Evolutionary conservation across 306 rosid genomes (phyloP).

Genomic region (Prunus kanzakura): DNA sequence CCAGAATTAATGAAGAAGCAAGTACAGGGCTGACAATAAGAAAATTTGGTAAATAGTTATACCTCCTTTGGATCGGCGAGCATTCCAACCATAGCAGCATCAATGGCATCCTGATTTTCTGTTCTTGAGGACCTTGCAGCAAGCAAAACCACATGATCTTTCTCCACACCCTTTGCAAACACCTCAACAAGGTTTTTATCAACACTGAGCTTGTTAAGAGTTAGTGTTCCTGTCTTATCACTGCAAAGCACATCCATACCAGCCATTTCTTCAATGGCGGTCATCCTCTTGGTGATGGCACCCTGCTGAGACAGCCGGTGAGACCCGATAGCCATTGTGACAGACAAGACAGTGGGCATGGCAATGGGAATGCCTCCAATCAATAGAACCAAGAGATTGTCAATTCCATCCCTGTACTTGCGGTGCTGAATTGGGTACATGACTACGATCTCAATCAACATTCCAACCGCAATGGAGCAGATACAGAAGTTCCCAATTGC

Average conservation of each 20-base stretch:
- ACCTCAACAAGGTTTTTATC: constrained; percentile 88
- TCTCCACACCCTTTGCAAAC: constrained; percentile 72
- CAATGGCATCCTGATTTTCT: constrained; percentile 98
- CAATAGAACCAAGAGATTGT: constrained; percentile 94
- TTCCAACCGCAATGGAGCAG: constrained; percentile 89
- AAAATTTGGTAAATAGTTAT: constrained; percentile 5
- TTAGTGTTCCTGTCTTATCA: constrained; percentile 96
- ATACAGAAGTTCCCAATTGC: constrained; percentile 98
- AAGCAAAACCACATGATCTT: constrained; percentile 74
- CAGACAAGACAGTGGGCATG: constrained; percentile 98
- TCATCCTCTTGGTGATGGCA: constrained; percentile 97
- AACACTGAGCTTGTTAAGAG: constrained; percentile 92
- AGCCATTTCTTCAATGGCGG: constrained; percentile 99
- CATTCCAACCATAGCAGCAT: constrained; percentile 95
- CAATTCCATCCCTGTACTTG: constrained; percentile 76
- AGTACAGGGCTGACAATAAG: background rate
- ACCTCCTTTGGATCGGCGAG: constrained; percentile 99
- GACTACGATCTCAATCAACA: constrained; percentile 80
- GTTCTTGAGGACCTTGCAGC: constrained; percentile 94
- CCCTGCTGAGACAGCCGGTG: constrained; percentile 97
- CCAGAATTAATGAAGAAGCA: background rate
- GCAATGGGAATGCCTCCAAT: constrained; percentile 99
- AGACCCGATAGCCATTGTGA: constrained; percentile 98
- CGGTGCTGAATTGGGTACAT: constrained; percentile 98
- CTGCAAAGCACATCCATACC: constrained; percentile 99